Evolutionary conservation across 768 basidiomycete genomes (phyloP).

Genomic region (Vararia minispora): DNA sequence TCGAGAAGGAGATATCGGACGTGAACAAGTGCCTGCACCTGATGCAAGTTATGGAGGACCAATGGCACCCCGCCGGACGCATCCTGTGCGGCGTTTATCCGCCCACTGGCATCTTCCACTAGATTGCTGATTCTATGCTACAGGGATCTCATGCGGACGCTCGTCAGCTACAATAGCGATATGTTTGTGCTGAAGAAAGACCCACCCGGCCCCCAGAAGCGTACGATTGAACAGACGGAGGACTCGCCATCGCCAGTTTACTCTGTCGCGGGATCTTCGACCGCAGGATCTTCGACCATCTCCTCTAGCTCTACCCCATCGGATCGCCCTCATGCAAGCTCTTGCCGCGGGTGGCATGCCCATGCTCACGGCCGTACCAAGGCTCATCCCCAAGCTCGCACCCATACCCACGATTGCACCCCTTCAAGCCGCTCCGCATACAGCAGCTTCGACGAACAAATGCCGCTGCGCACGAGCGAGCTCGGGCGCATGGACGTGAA

Average conservation of each 20-base stretch:
- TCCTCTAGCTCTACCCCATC: conserved; percentile 32
- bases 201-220: conserved; percentile 46
- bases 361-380: conserved; percentile 1
- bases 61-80: conserved; percentile 38
- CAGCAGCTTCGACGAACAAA: no score
- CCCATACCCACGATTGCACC: not conserved
- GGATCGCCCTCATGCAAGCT: conserved; percentile 1
- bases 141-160: no score
- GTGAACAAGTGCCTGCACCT: conserved; percentile 15
- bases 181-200: conserved; percentile 51
- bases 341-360: conserved; percentile 2
- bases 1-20: conserved; percentile 13
- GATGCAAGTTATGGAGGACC: no score
- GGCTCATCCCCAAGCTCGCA: not conserved
- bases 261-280: no score
- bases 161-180: conserved; percentile 66
- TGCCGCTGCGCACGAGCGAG: conserved; percentile 11
- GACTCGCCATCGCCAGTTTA: no score
- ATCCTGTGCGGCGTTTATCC: no score
- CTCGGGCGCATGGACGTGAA: conserved; percentile 9
- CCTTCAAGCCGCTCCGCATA: not conserved
- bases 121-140: no score
- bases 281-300: no score
- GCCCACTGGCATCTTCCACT: no score
- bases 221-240: conserved; percentile 58